Evolutionary conservation across 2,329 filamentous ascomycete genomes (phyloP), one percentile per base, ranked within the genome.

Genomic region (Aspergillus piperis): DNA sequence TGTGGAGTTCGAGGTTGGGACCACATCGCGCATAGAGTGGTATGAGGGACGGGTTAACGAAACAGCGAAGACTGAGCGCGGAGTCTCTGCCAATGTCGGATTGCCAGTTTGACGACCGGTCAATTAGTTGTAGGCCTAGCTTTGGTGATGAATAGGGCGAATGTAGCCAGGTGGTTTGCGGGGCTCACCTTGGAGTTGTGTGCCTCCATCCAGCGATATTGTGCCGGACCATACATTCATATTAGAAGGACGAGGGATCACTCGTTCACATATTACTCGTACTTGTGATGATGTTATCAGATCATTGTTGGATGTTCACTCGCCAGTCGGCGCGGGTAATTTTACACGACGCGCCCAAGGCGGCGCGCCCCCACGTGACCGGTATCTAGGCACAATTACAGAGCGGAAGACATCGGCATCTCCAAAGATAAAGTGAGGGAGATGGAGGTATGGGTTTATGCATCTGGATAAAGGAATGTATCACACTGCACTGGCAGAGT

Each of bases 211-310:
- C 17, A 73, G 64, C 30, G 58, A 52, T 61, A 78, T 71, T n/a
- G 68, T 60, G 17, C 75, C 75, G 36, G 74, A 71, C 75, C 75
- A 78, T 54, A 76, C 58, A 61, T 75, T 72, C 75, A 78, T 78
- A 39, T 66, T 71, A 25, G 53, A 54, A 42, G 30, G n/a, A 50
- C 52, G 38, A 47, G 23, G 23, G 10, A 44, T 51, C 21, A 36
- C 21, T 17, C 48, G 38, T 49, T 64, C 63, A 66, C 63, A 59
- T 59, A 51, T 64, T 58, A 58, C 44, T 19, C 17, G 41, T 47
- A 32, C 21, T 55, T 41, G 5, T 30, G 19, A 17, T 15, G 8
- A 11, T 6, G 25, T 17, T 6, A 27, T 25, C 15, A 6, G 54
- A 25, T 49, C 32, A 15, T 21, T n/a, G 52, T n/a, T 15, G 23